Evolutionary conservation across 305 asterid genomes (phyloP).

Genomic region (Fraxinus sp.): DNA sequence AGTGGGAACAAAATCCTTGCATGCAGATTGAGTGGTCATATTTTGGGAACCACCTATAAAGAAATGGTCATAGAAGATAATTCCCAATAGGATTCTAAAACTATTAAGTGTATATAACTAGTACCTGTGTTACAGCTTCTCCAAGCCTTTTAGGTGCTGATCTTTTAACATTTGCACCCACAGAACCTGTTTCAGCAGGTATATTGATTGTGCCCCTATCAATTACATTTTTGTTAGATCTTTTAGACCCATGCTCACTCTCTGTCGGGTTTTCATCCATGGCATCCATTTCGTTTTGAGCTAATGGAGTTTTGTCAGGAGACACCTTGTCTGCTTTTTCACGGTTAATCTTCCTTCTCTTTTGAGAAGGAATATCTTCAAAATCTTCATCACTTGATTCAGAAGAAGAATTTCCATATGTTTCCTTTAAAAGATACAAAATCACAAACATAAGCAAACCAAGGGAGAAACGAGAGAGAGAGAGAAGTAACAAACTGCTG

Average conservation of each 20-base stretch:
- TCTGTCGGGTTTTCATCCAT: constrained; percentile 34
- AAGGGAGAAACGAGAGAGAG: neutral
- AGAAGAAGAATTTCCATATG: constrained; percentile 66
- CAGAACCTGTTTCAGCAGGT: constrained; percentile 41
- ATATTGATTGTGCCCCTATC: constrained; percentile 32
- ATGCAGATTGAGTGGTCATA: constrained; percentile 8
- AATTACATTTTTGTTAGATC: constrained; percentile 25
- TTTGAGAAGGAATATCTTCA: constrained; percentile 44
- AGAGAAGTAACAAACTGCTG: constrained; percentile 19
- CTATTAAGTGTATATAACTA: constrained; percentile 2
- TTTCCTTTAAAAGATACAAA: constrained; percentile 53
- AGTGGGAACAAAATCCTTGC: neutral
- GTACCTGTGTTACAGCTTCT: constrained; percentile 69
- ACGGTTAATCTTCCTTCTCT: constrained; percentile 44
- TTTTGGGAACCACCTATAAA: neutral
- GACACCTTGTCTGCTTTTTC: constrained; percentile 37
- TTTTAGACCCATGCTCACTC: constrained; percentile 30
- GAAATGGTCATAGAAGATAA: neutral
- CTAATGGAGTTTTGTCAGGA: constrained; percentile 28
- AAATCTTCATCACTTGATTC: constrained; percentile 94
- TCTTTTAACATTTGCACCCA: constrained; percentile 38
- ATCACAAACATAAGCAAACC: constrained; percentile 27
- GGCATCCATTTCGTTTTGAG: constrained; percentile 21
- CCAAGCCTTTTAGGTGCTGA: constrained; percentile 50
- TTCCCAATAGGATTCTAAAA: neutral